Percentiles rank a stretch among this genome's conserved stretches.
phyloP scores from a whole-genome alignment of 108 stramenopile species.

The Skeletonema costatum region DNA sequence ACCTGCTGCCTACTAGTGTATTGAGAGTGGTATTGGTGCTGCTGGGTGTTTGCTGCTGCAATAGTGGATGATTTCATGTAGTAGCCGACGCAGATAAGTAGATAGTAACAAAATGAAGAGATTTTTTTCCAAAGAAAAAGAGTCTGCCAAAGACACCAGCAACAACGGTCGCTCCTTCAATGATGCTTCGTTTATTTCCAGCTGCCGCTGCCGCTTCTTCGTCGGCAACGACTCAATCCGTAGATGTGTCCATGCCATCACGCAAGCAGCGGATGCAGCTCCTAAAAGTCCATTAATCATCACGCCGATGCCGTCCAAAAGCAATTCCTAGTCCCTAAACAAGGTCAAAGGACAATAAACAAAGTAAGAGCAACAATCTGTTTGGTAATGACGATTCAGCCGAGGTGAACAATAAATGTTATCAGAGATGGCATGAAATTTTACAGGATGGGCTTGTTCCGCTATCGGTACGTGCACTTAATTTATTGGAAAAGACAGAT shows the following conservation, averaged over 20 bases:
- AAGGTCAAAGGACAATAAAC: neutral
- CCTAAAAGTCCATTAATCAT: slow-evolving; percentile 41
- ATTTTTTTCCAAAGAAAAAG: neutral
- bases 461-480: slow-evolving; percentile 30
- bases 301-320: slow-evolving; percentile 48
- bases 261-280: slow-evolving; percentile 46
- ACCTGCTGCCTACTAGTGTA: too few species aligned
- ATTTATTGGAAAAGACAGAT: slow-evolving; percentile 19
- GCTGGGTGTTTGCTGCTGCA: neutral
- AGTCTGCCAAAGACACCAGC: neutral
- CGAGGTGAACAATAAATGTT: slow-evolving; percentile 31
- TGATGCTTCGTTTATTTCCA: neutral
- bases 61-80: neutral
- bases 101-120: neutral
- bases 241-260: slow-evolving; percentile 17
- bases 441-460: slow-evolving; percentile 44
- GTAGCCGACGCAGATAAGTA: neutral
- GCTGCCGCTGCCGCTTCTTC: neutral
- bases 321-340: slow-evolving; percentile 15
- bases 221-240: neutral
- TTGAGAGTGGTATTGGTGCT: too few species aligned
- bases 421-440: slow-evolving; percentile 41
- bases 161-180: neutral
- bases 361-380: neutral
- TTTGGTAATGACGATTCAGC: slow-evolving; percentile 6